Evolutionary conservation across 2,329 filamentous ascomycete genomes (phyloP).

Genomic region (Geoglossum cookeanum): DNA sequence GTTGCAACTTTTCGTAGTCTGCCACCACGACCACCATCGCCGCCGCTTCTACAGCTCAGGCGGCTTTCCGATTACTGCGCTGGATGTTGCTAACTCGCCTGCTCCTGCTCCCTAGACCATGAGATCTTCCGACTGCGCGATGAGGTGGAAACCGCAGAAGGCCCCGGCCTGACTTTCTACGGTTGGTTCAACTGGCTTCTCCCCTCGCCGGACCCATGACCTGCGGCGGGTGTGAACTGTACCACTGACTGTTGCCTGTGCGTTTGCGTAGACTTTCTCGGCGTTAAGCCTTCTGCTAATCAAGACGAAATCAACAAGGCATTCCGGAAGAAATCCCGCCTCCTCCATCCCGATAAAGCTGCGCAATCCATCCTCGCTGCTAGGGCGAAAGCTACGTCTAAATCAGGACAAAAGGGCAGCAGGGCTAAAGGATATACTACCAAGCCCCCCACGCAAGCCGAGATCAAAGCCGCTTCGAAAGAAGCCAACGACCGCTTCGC

Average conservation of each 20-base stretch:
- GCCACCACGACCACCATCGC: too few relatives aligned
- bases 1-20: conserved; percentile 8
- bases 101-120: conserved; percentile 42
- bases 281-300: conserved; percentile 50
- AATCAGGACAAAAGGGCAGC: conserved; percentile 27
- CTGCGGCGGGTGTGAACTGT: not conserved
- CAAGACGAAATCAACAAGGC: conserved; percentile 85
- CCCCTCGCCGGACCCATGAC: not conserved
- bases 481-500: conserved; percentile 67
- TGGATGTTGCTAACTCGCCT: conserved; percentile 1
- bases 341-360: conserved; percentile 89
- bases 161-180: conserved; percentile 74
- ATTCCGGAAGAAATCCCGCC: conserved; percentile 70
- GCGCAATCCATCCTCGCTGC: conserved; percentile 57
- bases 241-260: not conserved
- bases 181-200: conserved; percentile 19
- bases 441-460: conserved; percentile 52
- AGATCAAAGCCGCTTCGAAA: conserved; percentile 64
- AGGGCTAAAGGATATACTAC: conserved; percentile 44
- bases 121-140: conserved; percentile 94
- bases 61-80: not conserved
- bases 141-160: conserved; percentile 60
- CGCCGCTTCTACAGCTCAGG: not conserved
- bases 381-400: conserved; percentile 31
- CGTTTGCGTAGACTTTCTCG: conserved; percentile 48